Evolutionary conservation across 2,329 filamentous ascomycete species (phyloP).

Genomic region (Curvularia sp.): DNA sequence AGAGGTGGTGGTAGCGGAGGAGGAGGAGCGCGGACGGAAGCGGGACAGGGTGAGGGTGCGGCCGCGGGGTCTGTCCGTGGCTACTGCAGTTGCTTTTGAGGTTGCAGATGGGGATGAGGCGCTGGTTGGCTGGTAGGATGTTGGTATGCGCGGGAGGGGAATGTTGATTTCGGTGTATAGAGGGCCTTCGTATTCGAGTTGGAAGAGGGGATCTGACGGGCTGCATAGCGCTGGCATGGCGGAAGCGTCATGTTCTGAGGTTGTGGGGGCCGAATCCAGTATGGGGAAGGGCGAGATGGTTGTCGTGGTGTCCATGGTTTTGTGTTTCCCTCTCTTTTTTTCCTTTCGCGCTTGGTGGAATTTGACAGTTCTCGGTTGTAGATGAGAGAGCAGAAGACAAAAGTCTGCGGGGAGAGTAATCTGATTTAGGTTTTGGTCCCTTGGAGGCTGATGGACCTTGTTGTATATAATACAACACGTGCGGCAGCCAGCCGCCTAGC

Average conservation of each 20-base stretch:
- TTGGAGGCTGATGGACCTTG: background rate
- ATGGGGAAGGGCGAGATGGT: conserved; percentile 7
- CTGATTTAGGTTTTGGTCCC: background rate
- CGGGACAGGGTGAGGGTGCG: conserved; percentile 35
- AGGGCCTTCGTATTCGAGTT: conserved; percentile 27
- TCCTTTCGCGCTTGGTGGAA: background rate
- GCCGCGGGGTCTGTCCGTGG: conserved; percentile 8
- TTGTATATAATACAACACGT: too few relatives aligned
- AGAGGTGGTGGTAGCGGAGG: background rate
- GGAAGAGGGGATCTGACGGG: background rate
- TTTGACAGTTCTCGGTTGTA: background rate
- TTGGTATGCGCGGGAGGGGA: conserved; percentile 34
- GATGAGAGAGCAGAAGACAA: background rate
- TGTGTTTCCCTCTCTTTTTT: background rate
- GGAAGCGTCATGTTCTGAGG: conserved; percentile 8
- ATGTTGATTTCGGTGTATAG: conserved; percentile 48
- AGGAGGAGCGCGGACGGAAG: conserved; percentile 36
- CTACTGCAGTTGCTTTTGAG: conserved; percentile 1
- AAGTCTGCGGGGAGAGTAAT: background rate
- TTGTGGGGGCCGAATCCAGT: conserved; percentile 7
- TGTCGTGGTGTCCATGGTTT: conserved; percentile 6
- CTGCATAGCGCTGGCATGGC: background rate
- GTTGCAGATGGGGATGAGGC: background rate
- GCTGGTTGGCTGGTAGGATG: conserved; percentile 11
- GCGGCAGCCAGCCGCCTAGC: background rate